Evolutionary conservation across 371 early-diverging fungal species (phyloP), one percentile per base, ranked within the genome.

Genomic region (Mucor sp.): DNA sequence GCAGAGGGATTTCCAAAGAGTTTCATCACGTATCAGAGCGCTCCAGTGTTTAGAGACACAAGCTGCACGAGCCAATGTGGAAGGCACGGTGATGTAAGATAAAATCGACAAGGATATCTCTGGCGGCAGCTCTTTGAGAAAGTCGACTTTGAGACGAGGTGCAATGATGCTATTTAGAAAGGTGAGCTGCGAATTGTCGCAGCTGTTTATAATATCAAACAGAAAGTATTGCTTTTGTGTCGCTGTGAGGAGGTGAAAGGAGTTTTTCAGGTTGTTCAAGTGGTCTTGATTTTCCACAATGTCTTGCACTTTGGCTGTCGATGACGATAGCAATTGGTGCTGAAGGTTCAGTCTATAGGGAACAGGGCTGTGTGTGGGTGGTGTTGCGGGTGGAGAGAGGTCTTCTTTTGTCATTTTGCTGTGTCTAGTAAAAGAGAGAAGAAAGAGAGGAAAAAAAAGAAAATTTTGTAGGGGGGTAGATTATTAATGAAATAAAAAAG

Each of bases 41-140:
- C 87, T 84, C 96, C 96, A 97, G 44, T 82, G 75, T 11, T 76
- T 85, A 37, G 89, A 91, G 23, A 94, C 95, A 28, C 85, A 80
- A 7, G 88, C 73, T 33, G 90, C 90, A 8, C 91, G 84, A 15
- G 88, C 83, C 8, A 97, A 83, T 14, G 93, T 83, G 27, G 82
- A 77, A 9, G 94, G 84, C 65, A 91, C 79, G 60, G 85, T 77
- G 48, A 89, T 75, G 67, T 83, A 86, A 32, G 85, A 84, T 17
- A 94, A 76, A 39, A 94, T 84, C 56, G 89, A 87, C 55, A 89
- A 82, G 3, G 87, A 81, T 7, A 94, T 83, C 63, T 94, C 93
- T 43, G 89, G 79, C 3, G 94, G 94, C 43, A 94, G 75, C 53
- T 88, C 83, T 43, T 85, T 87, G 4, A 94, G 60, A 77, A 93